phyloP scores from a whole-genome alignment of 352 stramenopile genomes.

The Globisporangium middletonii region DNA sequence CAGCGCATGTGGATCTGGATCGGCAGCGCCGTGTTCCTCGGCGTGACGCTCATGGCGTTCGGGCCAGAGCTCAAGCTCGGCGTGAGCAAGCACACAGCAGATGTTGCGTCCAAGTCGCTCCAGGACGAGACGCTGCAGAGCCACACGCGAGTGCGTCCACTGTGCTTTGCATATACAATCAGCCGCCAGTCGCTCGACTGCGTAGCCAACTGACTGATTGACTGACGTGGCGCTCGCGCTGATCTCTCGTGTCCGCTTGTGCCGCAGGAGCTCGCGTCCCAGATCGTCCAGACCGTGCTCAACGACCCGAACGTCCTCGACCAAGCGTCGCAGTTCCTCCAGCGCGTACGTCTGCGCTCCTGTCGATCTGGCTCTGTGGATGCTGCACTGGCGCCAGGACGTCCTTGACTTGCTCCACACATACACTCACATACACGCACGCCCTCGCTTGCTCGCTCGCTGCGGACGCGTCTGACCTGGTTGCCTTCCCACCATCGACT shows the following conservation, averaged over 20 bases:
- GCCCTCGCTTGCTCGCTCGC: background rate
- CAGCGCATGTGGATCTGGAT: conserved; percentile 61
- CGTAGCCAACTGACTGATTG: background rate
- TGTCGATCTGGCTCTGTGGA: background rate
- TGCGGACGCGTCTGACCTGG: conserved; percentile 2
- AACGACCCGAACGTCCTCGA: conserved; percentile 82
- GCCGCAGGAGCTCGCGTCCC: conserved; percentile 51
- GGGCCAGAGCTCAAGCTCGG: conserved; percentile 68
- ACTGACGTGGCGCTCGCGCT: background rate
- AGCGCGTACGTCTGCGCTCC: conserved; percentile 29
- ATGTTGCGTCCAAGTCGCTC: conserved; percentile 75
- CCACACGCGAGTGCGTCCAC: conserved; percentile 35
- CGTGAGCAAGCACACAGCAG: conserved; percentile 77
- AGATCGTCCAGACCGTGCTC: conserved; percentile 85
- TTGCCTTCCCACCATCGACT: background rate
- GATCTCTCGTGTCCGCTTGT: background rate
- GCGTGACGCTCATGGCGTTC: conserved; percentile 64
- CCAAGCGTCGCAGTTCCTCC: conserved; percentile 70
- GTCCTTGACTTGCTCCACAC: background rate
- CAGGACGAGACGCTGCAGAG: conserved; percentile 78
- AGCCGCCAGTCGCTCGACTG: background rate
- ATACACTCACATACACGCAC: background rate
- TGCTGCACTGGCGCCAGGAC: background rate
- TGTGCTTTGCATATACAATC: background rate
- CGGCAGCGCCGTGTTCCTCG: conserved; percentile 25